Evolutionary conservation across 768 basidiomycete species (phyloP).

Genomic region (Lactifluus piperatus): DNA sequence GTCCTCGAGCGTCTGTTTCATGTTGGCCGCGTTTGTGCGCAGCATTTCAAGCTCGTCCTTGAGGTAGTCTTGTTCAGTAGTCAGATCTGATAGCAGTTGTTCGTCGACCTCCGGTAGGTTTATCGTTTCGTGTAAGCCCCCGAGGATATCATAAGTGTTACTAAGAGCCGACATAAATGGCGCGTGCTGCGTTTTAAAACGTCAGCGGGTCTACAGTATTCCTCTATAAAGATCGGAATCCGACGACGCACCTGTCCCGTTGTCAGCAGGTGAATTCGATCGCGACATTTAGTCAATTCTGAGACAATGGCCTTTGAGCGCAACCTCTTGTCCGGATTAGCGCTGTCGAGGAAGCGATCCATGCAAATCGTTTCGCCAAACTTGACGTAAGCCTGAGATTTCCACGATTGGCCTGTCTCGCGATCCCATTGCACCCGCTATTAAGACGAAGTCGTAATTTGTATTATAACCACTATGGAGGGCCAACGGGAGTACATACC

Average conservation of each 20-base stretch:
- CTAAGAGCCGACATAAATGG: slow-evolving; percentile 50
- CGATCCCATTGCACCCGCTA: slow-evolving; percentile 94
- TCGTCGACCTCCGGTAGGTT: slow-evolving; percentile 48
- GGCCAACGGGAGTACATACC: slow-evolving; percentile 35
- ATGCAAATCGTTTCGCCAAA: slow-evolving; percentile 82
- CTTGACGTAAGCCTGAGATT: slow-evolving; percentile 91
- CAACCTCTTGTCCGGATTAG: slow-evolving; percentile 59
- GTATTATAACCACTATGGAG: not conserved
- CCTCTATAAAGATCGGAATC: not conserved
- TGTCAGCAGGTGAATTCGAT: slow-evolving; percentile 57
- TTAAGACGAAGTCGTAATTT: slow-evolving; percentile 7
- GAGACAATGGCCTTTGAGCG: slow-evolving; percentile 62
- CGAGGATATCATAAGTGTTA: slow-evolving; percentile 48
- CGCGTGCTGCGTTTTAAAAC: slow-evolving; percentile 39
- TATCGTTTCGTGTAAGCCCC: slow-evolving; percentile 35
- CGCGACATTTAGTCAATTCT: slow-evolving; percentile 53
- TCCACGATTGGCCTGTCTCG: slow-evolving; percentile 84
- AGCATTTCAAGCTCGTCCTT: slow-evolving; percentile 49
- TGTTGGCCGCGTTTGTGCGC: slow-evolving; percentile 36
- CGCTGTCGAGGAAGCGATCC: slow-evolving; percentile 84
- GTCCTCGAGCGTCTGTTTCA: slow-evolving; percentile 63
- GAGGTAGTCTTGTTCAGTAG: slow-evolving; percentile 44
- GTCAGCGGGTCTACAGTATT: not conserved
- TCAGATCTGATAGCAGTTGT: slow-evolving; percentile 44
- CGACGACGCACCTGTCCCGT: slow-evolving; percentile 54